Conservation (phyloP, 352 stramenopile genomes). For the Pythium sukuiense region DNA sequence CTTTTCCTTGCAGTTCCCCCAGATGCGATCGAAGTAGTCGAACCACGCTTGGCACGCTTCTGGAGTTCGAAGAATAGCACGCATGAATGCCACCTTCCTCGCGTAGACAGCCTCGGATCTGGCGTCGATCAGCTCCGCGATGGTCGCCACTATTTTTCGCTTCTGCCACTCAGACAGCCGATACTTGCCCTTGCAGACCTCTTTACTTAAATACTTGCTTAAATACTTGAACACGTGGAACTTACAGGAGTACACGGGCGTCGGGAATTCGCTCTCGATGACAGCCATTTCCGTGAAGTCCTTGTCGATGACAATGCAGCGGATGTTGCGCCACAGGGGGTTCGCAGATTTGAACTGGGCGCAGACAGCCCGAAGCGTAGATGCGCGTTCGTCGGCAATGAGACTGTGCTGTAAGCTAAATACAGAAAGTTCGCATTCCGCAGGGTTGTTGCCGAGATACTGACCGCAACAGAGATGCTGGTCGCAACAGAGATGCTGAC, state of each 20-base stretch:
- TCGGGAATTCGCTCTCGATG: slow-evolving; percentile 3
- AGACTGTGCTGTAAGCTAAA: neutral
- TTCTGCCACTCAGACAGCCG: slow-evolving; percentile 9
- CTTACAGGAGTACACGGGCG: too few species aligned
- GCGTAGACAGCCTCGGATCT: neutral
- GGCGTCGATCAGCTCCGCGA: neutral
- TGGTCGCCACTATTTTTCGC: slow-evolving; percentile 1
- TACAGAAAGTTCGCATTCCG: neutral
- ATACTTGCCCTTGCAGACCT: neutral
- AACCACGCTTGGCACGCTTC: neutral
- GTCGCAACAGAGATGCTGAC: neutral
- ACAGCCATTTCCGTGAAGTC: slow-evolving; percentile 9
- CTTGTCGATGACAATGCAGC: neutral
- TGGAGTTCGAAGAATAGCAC: neutral
- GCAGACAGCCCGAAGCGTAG: neutral
- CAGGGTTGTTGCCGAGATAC: neutral
- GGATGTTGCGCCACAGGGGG: neutral
- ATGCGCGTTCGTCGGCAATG: neutral
- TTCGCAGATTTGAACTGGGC: neutral
- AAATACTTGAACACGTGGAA: too few species aligned
- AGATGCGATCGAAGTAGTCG: slow-evolving; percentile 5
- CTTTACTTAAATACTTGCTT: too few species aligned
- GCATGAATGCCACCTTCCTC: slow-evolving; percentile 5
- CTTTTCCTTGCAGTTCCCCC: neutral
- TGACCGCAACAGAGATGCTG: neutral